Evolutionary conservation across 2,329 filamentous ascomycete species (phyloP), one percentile per base, ranked within the genome.

Genomic region (Ceratocystis huliohia): DNA sequence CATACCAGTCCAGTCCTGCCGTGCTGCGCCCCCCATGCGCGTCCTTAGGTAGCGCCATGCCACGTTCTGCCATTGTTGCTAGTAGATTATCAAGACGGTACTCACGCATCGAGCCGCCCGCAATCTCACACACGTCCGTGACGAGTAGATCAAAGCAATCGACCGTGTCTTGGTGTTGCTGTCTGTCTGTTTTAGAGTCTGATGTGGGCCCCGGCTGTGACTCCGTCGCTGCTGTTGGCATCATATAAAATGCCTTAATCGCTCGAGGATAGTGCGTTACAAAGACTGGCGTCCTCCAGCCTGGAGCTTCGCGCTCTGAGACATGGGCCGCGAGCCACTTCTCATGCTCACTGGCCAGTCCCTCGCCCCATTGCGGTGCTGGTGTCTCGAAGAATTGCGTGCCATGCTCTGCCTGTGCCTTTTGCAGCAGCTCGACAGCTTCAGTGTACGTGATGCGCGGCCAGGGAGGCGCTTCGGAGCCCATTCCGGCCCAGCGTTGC

Each of bases 111-210:
- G 91, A 96, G 45, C 92, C 92, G 30, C 92, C 92, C 1, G 88
- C 89, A 62, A 96, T 83, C 76, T 96, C 92, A 73, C 89, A 91
- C 67, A 93, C 81, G 68, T 91, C 88, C 17, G 91, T 91, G 17
- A 96, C 85, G 17, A 96, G 80, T 61, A 96, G 82, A 74, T 96
- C 92, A 74, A 96, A 96, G 76, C 91, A 96, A 68, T 91, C 89
- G 13, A 91, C 91, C 3, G 91, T 95, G 61, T 73, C 71, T 41
- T 41, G 37, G 37, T 41, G 37, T 4, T 41, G 37, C 8, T 41
- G 37, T 3, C 37, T 13, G 37, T 8, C 37, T 8, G 3, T 41
- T 41, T 3, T 3, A 41, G 37, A 3, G 10, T 41, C 10, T 3
- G 37, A 41, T 41, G 37, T 22, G 30, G 41, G 57, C 53, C 2